Evolutionary conservation across 202 grass and related monocot species (phyloP).

Genomic region (Miscanthus sacchariflorus): DNA sequence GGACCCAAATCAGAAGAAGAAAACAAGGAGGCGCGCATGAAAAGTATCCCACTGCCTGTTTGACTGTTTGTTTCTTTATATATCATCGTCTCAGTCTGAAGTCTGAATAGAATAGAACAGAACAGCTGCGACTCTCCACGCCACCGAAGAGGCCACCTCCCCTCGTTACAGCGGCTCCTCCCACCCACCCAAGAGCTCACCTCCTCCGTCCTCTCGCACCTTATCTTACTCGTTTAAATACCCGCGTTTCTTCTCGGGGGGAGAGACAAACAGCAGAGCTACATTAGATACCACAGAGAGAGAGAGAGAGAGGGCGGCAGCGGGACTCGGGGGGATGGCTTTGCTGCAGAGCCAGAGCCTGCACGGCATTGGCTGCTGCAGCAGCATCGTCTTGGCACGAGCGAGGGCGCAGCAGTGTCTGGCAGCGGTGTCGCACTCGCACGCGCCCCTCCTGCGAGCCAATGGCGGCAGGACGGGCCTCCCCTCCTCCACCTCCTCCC

Average conservation of each 20-base stretch:
- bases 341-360: slow-evolving; percentile 55
- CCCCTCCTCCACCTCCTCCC: background rate
- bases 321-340: slow-evolving; percentile 36
- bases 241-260: slow-evolving; percentile 36
- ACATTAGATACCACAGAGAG: background rate
- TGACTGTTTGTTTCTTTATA: background rate
- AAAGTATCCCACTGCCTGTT: slow-evolving; percentile 18
- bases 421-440: slow-evolving; percentile 46
- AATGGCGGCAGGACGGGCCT: slow-evolving; percentile 29
- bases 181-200: slow-evolving; percentile 41
- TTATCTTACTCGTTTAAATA: slow-evolving; percentile 60
- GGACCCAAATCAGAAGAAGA: slow-evolving; percentile 32
- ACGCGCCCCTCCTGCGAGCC: slow-evolving; percentile 35
- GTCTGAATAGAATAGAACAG: background rate
- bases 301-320: background rate
- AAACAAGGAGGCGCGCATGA: slow-evolving; percentile 29
- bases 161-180: background rate
- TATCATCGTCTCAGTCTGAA: background rate
- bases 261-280: background rate
- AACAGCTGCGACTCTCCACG: slow-evolving; percentile 48
- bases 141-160: slow-evolving; percentile 38
- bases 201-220: slow-evolving; percentile 44
- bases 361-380: slow-evolving; percentile 55
- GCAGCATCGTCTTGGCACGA: slow-evolving; percentile 40
- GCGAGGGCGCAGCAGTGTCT: slow-evolving; percentile 36